Percentiles rank a stretch among this genome's conserved stretches.
Conservation (phyloP, 129 eudicot genomes). For the Arctium minus region DNA sequence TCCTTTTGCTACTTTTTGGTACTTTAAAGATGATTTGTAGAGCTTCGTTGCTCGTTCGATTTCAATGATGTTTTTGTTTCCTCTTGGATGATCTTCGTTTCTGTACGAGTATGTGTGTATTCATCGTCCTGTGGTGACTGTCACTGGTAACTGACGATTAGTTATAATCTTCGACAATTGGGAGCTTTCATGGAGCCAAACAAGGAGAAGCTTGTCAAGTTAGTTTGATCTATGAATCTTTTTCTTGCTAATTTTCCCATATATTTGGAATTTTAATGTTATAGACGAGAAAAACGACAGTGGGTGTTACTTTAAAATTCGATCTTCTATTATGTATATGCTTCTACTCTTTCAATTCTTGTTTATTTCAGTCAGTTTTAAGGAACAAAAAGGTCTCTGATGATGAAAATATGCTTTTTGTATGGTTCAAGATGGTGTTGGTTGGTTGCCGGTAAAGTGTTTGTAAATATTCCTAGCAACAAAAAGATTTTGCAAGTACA, state of each 20-base stretch:
- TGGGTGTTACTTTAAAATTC: constrained; percentile 8
- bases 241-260: constrained; percentile 7
- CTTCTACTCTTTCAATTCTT: neutral
- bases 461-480: constrained; percentile 26
- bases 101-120: constrained; percentile 14
- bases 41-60: neutral
- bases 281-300: constrained; percentile 9
- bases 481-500: neutral
- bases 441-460: constrained; percentile 27
- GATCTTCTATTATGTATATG: constrained; percentile 14
- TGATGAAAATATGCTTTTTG: constrained; percentile 12
- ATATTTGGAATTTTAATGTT: constrained; percentile 14
- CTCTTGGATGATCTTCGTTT: neutral
- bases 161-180: neutral
- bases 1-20: neutral
- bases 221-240: constrained; percentile 6
- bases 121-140: neutral
- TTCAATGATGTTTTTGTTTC: neutral
- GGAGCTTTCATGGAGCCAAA: constrained; percentile 59
- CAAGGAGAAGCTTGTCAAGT: constrained; percentile 86
- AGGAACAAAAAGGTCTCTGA: neutral
- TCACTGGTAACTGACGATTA: neutral
- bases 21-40: neutral
- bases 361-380: constrained; percentile 6
- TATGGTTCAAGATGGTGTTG: constrained; percentile 10